A percentile compares a stretch with the other conserved stretches of the same genome.
phyloP scores from a whole-genome alignment of 2,329 filamentous ascomycete genomes.

The Arthrobotrys entomopaga region DNA sequence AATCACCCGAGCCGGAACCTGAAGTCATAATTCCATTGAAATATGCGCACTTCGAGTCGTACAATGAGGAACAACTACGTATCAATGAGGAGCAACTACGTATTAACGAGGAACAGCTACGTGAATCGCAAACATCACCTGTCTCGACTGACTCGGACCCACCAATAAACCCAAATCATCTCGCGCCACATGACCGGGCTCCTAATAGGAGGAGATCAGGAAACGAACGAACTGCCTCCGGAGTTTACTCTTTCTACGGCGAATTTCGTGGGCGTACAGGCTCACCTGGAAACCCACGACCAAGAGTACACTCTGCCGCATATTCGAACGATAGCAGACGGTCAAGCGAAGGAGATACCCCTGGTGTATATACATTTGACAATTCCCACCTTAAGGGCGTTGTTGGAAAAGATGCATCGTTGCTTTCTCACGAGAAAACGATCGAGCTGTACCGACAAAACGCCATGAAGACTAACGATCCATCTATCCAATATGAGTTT shows the following conservation, averaged over 20 bases:
- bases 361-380: slow-evolving; percentile 71
- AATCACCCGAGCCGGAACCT: slow-evolving; percentile 31
- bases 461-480: slow-evolving; percentile 94
- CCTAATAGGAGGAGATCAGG: slow-evolving; percentile 48
- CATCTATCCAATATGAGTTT: slow-evolving; percentile 92
- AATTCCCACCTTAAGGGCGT: slow-evolving; percentile 81
- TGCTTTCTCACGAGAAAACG: slow-evolving; percentile 90
- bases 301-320: slow-evolving; percentile 56
- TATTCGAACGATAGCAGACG: slow-evolving; percentile 61
- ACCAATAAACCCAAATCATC: slow-evolving; percentile 56
- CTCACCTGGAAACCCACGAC: slow-evolving; percentile 42
- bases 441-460: slow-evolving; percentile 97
- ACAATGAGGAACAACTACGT: slow-evolving; percentile 52
- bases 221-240: slow-evolving; percentile 20
- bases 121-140: slow-evolving; percentile 63
- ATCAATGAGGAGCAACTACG: slow-evolving; percentile 49
- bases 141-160: slow-evolving; percentile 69
- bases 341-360: slow-evolving; percentile 73
- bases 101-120: slow-evolving; percentile 49
- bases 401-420: slow-evolving; percentile 87
- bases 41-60: slow-evolving; percentile 50
- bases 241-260: slow-evolving; percentile 52
- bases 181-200: slow-evolving; percentile 50
- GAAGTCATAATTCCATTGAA: slow-evolving; percentile 45
- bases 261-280: slow-evolving; percentile 53